Base-by-base conservation (phyloP, 140 eudicot species). In the Senecio squalidus region DNA sequence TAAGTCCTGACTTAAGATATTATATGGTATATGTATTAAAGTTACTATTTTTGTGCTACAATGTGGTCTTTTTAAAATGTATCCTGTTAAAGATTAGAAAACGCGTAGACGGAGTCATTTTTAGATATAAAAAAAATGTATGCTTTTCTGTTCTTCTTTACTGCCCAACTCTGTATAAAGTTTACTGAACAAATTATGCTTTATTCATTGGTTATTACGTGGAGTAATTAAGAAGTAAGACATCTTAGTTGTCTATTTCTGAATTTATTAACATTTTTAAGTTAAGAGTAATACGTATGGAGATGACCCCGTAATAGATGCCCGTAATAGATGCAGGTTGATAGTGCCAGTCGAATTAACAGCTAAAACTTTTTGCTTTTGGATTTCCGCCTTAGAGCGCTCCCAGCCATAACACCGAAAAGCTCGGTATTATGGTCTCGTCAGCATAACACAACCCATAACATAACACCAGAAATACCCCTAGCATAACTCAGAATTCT, bases 1-100 rank as follows among this genome's bases (percentile, higher is more conserved):
- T 1, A 83, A 80, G 74, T 75, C 79, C 81, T 61, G 74, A 78
- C 40, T 30, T 47, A 59, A 53, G 16, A 17, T 14, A 8, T 54
- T 18, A 6, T 33, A 13, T 17, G 30, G 16, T 47, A 15, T 31
- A n/a, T 38, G 30, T 8, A 40, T 22, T 24, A 18, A 10, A 57
- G 18, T 26, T 51, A 24, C 4, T 63, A 41, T 18, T 62, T 71
- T 3, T 24, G 11, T 34, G 14, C 5, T 55, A 18, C 14, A 17
- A 27, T 28, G 64, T 40, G n/a, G n/a, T 60, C 53, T 13, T 51
- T 16, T 50, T 10, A 34, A 59, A 58, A 27, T 26, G 8, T 27
- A 13, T 16, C 38, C 3, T 17, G 9, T 47, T 0, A 36, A 23
- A 23, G 23, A 31, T 16, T 14, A 34, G 21, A 34, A 21, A 34